Percentiles rank a stretch among this genome's conserved stretches.
phyloP scores from a whole-genome alignment of 129 eudicot genomes.

The Kitagawia praeruptora region DNA sequence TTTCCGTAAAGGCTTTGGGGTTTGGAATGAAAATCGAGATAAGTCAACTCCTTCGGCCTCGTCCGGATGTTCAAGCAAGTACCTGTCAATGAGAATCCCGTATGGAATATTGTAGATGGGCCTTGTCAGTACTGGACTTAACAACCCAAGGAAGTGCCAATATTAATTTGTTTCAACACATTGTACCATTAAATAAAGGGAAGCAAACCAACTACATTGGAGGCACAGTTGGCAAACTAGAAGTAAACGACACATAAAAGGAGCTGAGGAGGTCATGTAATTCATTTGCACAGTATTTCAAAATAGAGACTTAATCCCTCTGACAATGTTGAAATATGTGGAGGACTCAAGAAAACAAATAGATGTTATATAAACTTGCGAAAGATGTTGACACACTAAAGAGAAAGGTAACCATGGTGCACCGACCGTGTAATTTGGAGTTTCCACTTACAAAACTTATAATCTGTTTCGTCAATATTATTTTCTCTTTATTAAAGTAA shows the following conservation, averaged over 20 bases:
- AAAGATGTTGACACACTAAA: background rate
- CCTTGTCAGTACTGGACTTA: background rate
- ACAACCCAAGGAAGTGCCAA: background rate
- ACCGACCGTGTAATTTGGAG: no score
- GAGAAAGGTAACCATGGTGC: background rate
- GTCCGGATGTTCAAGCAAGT: conserved; percentile 53
- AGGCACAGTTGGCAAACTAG: background rate
- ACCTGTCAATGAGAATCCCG: conserved; percentile 29
- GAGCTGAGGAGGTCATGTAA: background rate
- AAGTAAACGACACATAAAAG: background rate
- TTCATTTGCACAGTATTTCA: background rate
- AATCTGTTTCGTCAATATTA: background rate
- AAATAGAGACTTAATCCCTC: background rate
- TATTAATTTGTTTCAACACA: background rate
- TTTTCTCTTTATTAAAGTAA: background rate
- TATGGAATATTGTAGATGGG: background rate
- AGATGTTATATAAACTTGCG: background rate
- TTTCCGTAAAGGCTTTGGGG: conserved; percentile 71
- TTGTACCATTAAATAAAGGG: background rate
- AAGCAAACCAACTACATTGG: background rate
- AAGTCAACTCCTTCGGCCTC: conserved; percentile 39
- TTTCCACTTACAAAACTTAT: no score
- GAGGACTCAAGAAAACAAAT: background rate
- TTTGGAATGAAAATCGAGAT: conserved; percentile 73
- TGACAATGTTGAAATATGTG: background rate